Percentiles rank a stretch among this genome's conserved stretches.
Evolutionary conservation across 768 basidiomycete species (phyloP).

Genomic region (Termitomyces sp.): DNA sequence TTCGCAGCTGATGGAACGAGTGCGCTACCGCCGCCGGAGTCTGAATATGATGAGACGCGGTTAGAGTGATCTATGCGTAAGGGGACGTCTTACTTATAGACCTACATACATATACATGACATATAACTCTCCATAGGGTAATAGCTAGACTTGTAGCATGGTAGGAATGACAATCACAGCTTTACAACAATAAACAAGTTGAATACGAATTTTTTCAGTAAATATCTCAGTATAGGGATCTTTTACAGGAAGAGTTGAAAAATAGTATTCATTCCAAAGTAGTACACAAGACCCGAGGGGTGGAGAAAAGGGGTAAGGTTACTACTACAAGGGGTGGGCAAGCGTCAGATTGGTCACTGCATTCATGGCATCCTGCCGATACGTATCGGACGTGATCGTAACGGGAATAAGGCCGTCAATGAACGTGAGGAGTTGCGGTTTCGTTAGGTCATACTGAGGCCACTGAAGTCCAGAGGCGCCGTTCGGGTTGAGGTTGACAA

Average conservation of each 20-base stretch:
- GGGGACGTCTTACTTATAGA: constrained; percentile 5
- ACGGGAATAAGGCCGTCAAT: constrained; percentile 29
- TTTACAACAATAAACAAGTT: background rate
- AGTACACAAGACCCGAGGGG: background rate
- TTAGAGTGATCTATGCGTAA: constrained; percentile 17
- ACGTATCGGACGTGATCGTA: constrained; percentile 39
- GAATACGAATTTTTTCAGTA: background rate
- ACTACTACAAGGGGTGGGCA: constrained; percentile 25
- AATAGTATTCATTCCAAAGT: no score
- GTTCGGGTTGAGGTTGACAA: constrained; percentile 41
- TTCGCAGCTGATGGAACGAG: constrained; percentile 36
- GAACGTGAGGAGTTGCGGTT: constrained; percentile 37
- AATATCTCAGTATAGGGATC: no score
- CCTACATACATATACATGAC: constrained; percentile 5
- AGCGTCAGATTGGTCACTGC: constrained; percentile 30
- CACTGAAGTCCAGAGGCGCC: constrained; percentile 30
- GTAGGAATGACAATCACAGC: background rate
- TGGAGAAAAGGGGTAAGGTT: constrained; percentile 8
- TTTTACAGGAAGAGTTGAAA: no score
- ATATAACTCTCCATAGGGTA: constrained; percentile 6
- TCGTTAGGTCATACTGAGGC: constrained; percentile 36
- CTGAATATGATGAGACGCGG: constrained; percentile 12
- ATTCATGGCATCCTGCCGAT: constrained; percentile 33
- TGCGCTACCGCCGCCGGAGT: constrained; percentile 26
- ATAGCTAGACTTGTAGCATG: constrained; percentile 9